Conservation (phyloP, 1,284 basidiomycete genomes). For the Ustilago curta region DNA sequence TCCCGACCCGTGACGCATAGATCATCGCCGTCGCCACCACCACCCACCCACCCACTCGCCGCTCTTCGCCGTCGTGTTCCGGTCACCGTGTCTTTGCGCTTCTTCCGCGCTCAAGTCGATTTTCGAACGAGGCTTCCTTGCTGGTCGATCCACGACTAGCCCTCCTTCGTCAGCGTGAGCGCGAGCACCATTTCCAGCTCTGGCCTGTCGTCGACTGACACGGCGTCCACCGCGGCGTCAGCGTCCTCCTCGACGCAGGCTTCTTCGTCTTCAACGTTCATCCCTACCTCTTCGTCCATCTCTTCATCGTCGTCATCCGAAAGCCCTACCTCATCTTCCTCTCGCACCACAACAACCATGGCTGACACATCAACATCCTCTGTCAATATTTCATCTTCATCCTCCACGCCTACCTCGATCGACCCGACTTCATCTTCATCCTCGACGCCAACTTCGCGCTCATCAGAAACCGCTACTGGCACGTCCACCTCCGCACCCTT, state of each 20-base stretch:
- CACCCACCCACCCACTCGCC: background rate
- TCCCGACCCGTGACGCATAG: background rate
- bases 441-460: constrained; percentile 1
- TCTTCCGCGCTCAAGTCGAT: background rate
- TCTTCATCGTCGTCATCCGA: constrained; percentile 3
- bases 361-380: constrained; percentile 36
- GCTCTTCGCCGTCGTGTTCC: background rate
- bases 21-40: background rate
- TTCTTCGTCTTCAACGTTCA: constrained; percentile 18
- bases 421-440: constrained; percentile 6
- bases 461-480: constrained; percentile 34
- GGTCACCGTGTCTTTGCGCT: background rate
- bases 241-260: constrained; percentile 23
- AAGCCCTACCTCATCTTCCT: constrained; percentile 4
- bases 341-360: constrained; percentile 25
- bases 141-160: constrained; percentile 22
- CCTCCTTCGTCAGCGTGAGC: constrained; percentile 28
- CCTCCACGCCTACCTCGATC: constrained; percentile 16
- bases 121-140: constrained; percentile 3
- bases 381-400: constrained; percentile 4
- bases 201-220: constrained; percentile 33
- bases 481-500: constrained; percentile 19
- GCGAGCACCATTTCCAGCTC: constrained; percentile 23
- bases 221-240: constrained; percentile 22
- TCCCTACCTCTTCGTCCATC: constrained; percentile 7